A percentile compares a stretch with the other conserved stretches of the same genome.
These are phyloP conservation scores for Populus tomentosa DNA, from an alignment of 441 rosid species.

Conservation along the genomic window DNA sequence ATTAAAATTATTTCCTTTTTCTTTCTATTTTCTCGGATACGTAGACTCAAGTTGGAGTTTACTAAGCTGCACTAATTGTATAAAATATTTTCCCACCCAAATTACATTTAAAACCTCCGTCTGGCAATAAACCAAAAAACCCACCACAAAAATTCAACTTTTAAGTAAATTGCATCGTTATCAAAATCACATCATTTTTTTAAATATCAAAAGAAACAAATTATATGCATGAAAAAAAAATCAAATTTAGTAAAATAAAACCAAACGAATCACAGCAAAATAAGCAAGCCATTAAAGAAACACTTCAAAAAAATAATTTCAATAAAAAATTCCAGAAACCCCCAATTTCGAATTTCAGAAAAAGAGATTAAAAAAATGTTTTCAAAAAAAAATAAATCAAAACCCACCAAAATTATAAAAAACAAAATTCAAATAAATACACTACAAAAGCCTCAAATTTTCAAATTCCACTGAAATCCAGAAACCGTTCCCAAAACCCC, in stretches of 20 bases:
- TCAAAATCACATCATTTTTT: neutral
- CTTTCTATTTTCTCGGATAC: neutral
- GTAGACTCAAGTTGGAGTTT: neutral
- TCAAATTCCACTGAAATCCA: neutral
- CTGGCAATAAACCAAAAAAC: neutral
- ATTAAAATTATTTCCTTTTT: neutral
- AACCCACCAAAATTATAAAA: neutral
- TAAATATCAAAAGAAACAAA: neutral
- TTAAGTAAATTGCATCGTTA: neutral
- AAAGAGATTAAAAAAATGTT: neutral
- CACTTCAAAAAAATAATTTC: neutral
- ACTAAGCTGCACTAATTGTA: neutral
- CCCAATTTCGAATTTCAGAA: neutral
- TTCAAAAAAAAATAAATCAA: neutral
- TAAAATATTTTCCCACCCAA: neutral
- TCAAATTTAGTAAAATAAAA: neutral
- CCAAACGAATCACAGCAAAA: neutral
- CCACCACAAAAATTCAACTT: neutral
- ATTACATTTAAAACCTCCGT: neutral
- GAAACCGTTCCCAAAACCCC: neutral
- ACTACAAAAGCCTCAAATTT: conserved; percentile 1
- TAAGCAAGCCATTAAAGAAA: neutral
- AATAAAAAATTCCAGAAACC: neutral
- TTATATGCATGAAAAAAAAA: neutral
- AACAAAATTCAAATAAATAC: neutral